Percentiles rank a stretch among this genome's conserved stretches.
Evolutionary conservation across 345 rosid species (phyloP).

Genomic region (Carallia pectinifolia): DNA sequence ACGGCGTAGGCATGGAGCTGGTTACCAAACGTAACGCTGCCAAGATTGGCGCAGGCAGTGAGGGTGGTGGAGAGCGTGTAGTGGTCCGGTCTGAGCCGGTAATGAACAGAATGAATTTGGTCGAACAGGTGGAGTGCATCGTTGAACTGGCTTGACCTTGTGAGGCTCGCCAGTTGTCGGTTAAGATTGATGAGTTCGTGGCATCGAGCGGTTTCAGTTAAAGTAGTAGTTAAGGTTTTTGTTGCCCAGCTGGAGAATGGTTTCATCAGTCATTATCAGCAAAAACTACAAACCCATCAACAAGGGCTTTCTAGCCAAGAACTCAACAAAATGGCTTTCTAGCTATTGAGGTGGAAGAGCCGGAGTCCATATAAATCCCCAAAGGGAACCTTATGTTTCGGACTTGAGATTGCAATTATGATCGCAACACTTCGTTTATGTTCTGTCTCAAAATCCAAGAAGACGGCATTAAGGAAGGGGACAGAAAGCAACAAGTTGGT

Average conservation of each 20-base stretch:
- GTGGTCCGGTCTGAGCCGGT: constrained; percentile 50
- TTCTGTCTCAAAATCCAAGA: too few species aligned
- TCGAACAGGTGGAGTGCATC: constrained; percentile 55
- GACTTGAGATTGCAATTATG: too few species aligned
- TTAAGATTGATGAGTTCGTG: constrained; percentile 47
- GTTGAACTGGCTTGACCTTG: constrained; percentile 40
- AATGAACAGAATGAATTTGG: constrained; percentile 34
- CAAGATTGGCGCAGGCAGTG: constrained; percentile 55
- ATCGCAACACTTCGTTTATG: too few species aligned
- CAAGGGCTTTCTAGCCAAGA: too few species aligned
- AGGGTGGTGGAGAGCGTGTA: constrained; percentile 59
- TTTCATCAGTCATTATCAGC: too few species aligned
- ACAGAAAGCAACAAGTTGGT: too few species aligned
- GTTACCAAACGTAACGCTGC: constrained; percentile 37
- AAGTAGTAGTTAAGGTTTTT: neutral
- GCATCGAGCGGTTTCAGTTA: neutral
- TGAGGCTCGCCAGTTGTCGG: constrained; percentile 39
- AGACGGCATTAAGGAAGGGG: too few species aligned
- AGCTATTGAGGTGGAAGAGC: too few species aligned
- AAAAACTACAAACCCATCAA: too few species aligned
- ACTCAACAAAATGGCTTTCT: too few species aligned
- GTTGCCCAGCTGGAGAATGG: neutral
- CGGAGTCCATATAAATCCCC: too few species aligned
- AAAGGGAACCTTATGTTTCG: too few species aligned
- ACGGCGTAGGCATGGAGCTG: constrained; percentile 59